These are phyloP conservation scores for Eimeria sp. DNA, from an alignment of 169 alveolate genomes.

Conservation along the genomic window DNA sequence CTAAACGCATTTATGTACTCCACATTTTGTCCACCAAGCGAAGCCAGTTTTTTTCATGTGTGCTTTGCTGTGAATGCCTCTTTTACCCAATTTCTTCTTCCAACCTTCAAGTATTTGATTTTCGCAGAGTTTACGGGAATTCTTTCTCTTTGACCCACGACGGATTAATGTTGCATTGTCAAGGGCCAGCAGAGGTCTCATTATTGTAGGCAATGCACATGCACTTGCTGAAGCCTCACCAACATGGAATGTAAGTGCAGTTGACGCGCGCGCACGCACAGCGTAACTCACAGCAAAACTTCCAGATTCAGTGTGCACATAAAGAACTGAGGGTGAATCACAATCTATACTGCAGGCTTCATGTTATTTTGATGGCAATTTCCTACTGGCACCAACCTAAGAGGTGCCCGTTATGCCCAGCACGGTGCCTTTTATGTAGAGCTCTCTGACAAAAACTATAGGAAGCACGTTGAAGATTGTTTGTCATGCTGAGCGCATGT, in stretches of 20 bases:
- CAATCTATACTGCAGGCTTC: not conserved
- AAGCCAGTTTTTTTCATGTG: not conserved
- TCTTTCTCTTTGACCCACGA: slow-evolving; percentile 65
- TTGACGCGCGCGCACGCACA: not conserved
- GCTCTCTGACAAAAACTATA: not conserved
- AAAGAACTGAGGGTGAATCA: not conserved
- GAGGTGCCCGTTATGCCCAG: not conserved
- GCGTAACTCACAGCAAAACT: not conserved
- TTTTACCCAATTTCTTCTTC: not conserved
- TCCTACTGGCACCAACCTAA: not conserved
- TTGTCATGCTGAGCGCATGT: not conserved
- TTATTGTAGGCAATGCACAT: slow-evolving; percentile 49
- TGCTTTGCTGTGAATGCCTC: not conserved
- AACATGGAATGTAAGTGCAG: slow-evolving; percentile 49
- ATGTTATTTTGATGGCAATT: not conserved
- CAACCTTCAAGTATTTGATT: not conserved
- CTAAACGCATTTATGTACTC: not conserved
- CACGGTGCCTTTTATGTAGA: not conserved
- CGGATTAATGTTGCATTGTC: slow-evolving; percentile 73
- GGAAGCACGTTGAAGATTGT: not conserved
- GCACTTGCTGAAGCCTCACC: slow-evolving; percentile 72
- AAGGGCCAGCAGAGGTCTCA: slow-evolving; percentile 74
- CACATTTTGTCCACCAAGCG: not conserved
- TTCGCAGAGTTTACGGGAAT: slow-evolving; percentile 34
- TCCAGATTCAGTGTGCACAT: not conserved